These are phyloP conservation scores for Pichia sp. DNA, from an alignment of 1,139 yeast species.

Conservation along the genomic window DNA sequence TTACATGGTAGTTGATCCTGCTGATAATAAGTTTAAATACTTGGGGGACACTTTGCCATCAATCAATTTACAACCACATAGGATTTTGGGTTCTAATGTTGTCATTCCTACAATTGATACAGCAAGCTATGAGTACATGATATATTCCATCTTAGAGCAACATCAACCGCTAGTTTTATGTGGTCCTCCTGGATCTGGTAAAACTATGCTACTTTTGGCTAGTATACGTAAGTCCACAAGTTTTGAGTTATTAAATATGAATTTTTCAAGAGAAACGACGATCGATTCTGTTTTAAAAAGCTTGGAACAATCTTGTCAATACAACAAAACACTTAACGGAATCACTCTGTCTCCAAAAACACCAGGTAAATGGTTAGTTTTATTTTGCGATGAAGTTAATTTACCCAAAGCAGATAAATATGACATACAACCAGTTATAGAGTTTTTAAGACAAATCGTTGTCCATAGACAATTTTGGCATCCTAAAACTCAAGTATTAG, in stretches of 20 bases:
- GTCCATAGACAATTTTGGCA: slow-evolving; percentile 80
- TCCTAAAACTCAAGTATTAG: slow-evolving; percentile 56
- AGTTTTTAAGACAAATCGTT: slow-evolving; percentile 68
- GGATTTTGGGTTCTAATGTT: slow-evolving; percentile 54
- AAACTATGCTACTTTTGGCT: slow-evolving; percentile 81
- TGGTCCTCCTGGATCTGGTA: slow-evolving; percentile 98
- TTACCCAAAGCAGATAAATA: slow-evolving; percentile 69
- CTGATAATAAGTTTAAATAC: slow-evolving; percentile 30
- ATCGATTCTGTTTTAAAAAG: slow-evolving; percentile 58
- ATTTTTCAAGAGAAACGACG: slow-evolving; percentile 78
- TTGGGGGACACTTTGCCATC: slow-evolving; percentile 31
- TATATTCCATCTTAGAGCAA: slow-evolving; percentile 51
- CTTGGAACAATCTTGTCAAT: slow-evolving; percentile 67
- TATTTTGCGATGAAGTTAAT: slow-evolving; percentile 91
- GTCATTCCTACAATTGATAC: slow-evolving; percentile 83
- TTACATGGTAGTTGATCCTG: slow-evolving; percentile 44
- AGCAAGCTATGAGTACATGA: slow-evolving; percentile 53
- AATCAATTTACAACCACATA: slow-evolving; percentile 49
- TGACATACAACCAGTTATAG: slow-evolving; percentile 72
- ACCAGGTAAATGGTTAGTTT: slow-evolving; percentile 66
- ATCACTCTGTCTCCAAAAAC: slow-evolving; percentile 51
- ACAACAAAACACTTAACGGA: slow-evolving; percentile 48
- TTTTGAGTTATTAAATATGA: slow-evolving; percentile 60
- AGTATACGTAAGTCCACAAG: slow-evolving; percentile 55
- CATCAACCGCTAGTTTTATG: slow-evolving; percentile 66